Evolutionary conservation across 2,329 filamentous ascomycete genomes (phyloP), one percentile per base, ranked within the genome.

Genomic region (Rutstroemia sp.): DNA sequence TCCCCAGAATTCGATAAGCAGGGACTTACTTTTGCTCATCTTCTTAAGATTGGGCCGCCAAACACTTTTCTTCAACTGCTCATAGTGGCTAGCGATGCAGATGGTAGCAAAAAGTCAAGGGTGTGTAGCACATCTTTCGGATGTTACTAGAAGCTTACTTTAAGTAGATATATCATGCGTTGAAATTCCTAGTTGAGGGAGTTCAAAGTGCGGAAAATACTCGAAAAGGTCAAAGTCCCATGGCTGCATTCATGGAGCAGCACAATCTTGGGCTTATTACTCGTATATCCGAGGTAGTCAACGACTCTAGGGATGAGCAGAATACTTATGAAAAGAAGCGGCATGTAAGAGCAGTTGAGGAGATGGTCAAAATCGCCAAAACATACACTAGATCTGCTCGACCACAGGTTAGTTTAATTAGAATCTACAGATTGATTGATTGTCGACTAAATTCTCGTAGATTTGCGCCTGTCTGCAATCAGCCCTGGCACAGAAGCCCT

Each of bases 401-500:
- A 42, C 92, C 94, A 21, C 92, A 96, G 76, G 88, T 90, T 95
- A 75, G 86, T 88, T 42, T 9, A 39, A 7, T 16, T 14, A 19
- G 23, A 9, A 3, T n/a, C 27, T 47, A 10, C 23, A 12, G 2
- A n/a, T 14, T 34, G 16, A n/a, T 19, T 7, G 5, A 4, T 19
- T 27, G 0, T 18, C 21, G 12, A 21, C 14, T 10, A 52, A 9
- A 19, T 19, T 7, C 6, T 14, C 12, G 7, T 19, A 92, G 85
- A 92, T 97, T 56, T 90, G 90, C 62, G 91, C 92, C n/a, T 96
- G 90, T 68, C 76, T 99, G 12, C 84, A 95, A 60, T 91, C 90
- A 21, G 91, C 91, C 0, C 80, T 97, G 58, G 79, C 87, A 16
- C 82, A 88, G 51, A 78, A 85, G 46, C 80, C 86, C 48, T 77